Base-by-base conservation (phyloP, 2,329 filamentous ascomycete species). In the Colletotrichum cuscutae region DNA sequence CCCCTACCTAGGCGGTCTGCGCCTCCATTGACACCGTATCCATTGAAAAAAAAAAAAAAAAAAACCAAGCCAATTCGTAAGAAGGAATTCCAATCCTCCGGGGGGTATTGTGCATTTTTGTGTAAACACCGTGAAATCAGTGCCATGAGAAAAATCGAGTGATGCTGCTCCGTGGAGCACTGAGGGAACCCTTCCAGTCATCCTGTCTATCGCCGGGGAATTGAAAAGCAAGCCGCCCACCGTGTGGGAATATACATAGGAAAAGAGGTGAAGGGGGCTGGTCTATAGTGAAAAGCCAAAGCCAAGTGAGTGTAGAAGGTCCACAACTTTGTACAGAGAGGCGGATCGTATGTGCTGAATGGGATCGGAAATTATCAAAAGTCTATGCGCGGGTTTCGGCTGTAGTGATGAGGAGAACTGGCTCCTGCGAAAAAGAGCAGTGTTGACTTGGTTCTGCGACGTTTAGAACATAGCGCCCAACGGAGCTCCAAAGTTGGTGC, bases 401-500 rank as follows among this genome's bases (percentile, higher is more conserved):
- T 52, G 22, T 26, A 32, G 30, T 54, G 32, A 52, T 11, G 26
- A 12, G 35, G 68, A 72, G 70, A 52, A 30, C 54, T 65, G 13
- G 56, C 70, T 70, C 49, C 56, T 2, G 19, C 30, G 60, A 65
- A 54, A 37, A 37, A 19, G 56, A 58, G 6, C 22, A 35, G n/a
- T 12, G 22, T 7, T 9, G 5, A 37, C 37, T 15, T 37, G 22
- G 2, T 37, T 35, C 46, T 42, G 42, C 28, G 53, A 49, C 15
- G 12, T 46, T 69, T 58, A 75, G 24, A 74, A 75, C 64, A 74
- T 69, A 37, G 62, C 62, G 62, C 74, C 74, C 46, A 75, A 26
- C 4, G 74, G 74, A 19, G 74, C 74, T n/a, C 74, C 74, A 28
- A 75, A 88, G 46, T 75, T 75, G 73, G 79, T 83, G 22, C 83